Percentiles rank a stretch among this genome's conserved stretches.
These are phyloP conservation scores for Aureobasidium mangrovei DNA, from an alignment of 2,329 filamentous ascomycete genomes.

Conservation along the genomic window DNA sequence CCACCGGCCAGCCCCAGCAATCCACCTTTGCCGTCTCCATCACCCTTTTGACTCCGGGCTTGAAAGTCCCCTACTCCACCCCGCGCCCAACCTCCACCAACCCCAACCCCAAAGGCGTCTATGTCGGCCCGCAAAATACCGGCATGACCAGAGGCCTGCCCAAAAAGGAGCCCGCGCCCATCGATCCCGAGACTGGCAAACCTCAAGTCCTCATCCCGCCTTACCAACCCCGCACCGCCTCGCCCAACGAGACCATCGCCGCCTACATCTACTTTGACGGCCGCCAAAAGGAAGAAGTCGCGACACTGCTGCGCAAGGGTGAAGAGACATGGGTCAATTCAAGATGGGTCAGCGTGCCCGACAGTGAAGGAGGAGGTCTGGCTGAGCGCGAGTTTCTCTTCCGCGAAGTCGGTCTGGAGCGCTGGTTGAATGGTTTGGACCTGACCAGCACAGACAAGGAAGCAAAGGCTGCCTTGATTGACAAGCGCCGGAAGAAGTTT, in stretches of 20 bases:
- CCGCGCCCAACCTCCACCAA: slow-evolving; percentile 70
- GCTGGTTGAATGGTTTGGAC: slow-evolving; percentile 93
- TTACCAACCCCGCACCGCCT: slow-evolving; percentile 86
- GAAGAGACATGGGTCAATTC: slow-evolving; percentile 99
- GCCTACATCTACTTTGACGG: slow-evolving; percentile 99
- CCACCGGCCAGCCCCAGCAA: slow-evolving; percentile 72
- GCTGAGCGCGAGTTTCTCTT: slow-evolving; percentile 96
- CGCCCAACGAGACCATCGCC: slow-evolving; percentile 91
- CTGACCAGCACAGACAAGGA: slow-evolving; percentile 64
- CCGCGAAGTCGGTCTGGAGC: slow-evolving; percentile 88
- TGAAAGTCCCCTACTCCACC: slow-evolving; percentile 85
- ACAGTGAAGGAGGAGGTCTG: slow-evolving; percentile 82
- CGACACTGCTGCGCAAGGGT: slow-evolving; percentile 79
- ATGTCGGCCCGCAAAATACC: slow-evolving; percentile 49
- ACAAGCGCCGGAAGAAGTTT: slow-evolving; percentile 42
- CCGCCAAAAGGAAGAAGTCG: slow-evolving; percentile 89
- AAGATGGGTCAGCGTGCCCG: slow-evolving; percentile 89
- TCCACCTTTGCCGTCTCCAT: slow-evolving; percentile 98
- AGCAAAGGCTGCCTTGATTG: slow-evolving; percentile 64
- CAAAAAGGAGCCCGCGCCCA: slow-evolving; percentile 41
- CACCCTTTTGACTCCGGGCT: slow-evolving; percentile 79
- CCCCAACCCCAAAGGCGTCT: slow-evolving; percentile 71
- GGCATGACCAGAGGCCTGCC: slow-evolving; percentile 42
- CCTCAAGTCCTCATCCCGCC: slow-evolving; percentile 57
- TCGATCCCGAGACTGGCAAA: slow-evolving; percentile 30